A percentile compares a stretch with the other conserved stretches of the same genome.
phyloP scores from a whole-genome alignment of 2,329 filamentous ascomycete genomes.

The Verticillium klebahnii region DNA sequence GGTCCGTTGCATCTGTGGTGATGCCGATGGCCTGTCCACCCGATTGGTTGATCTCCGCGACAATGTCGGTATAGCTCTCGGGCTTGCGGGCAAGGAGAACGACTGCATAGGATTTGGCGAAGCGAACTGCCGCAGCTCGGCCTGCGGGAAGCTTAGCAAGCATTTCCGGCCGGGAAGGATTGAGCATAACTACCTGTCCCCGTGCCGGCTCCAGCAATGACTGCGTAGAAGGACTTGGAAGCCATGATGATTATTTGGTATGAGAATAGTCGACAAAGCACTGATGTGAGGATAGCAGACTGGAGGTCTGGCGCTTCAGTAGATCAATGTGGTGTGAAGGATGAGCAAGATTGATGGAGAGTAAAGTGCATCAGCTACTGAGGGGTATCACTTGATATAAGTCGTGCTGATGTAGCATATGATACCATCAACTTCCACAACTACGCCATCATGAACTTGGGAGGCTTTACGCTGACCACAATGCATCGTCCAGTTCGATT shows the following conservation, averaged over 20 bases:
- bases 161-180: background rate
- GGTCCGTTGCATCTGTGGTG: constrained; percentile 56
- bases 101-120: constrained; percentile 64
- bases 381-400: background rate
- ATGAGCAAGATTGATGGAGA: background rate
- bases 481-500: background rate
- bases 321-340: background rate
- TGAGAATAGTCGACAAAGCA: background rate
- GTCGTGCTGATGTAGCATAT: background rate
- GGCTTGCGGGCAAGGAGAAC: constrained; percentile 68
- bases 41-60: constrained; percentile 60
- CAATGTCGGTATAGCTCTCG: constrained; percentile 60
- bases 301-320: too few species aligned
- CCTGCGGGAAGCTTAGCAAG: constrained; percentile 21
- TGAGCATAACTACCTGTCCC: constrained; percentile 47
- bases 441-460: background rate
- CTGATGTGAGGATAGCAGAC: too few species aligned
- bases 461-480: background rate
- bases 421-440: background rate
- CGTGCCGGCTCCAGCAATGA: constrained; percentile 68
- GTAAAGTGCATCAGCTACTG: background rate
- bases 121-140: constrained; percentile 48
- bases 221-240: constrained; percentile 48
- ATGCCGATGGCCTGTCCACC: constrained; percentile 71
- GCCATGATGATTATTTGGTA: constrained; percentile 14